A percentile compares a stretch with the other conserved stretches of the same genome.
Conservation (phyloP, 192 early-diverging fungal species). For the Podila epicladia region DNA sequence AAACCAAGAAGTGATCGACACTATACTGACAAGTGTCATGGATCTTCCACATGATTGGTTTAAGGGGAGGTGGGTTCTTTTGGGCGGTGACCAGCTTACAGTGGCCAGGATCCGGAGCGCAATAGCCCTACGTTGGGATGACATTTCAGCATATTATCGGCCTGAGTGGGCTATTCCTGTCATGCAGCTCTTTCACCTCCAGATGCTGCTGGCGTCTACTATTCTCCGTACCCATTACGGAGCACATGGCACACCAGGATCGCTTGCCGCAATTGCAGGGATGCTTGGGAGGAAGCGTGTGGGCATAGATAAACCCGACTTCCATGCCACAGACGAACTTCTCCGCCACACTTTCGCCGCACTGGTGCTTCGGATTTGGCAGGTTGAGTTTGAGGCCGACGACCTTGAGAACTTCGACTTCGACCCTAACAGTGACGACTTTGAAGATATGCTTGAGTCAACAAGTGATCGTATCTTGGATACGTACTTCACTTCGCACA, state of each 20-base stretch:
- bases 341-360: conserved; percentile 11
- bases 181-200: conserved; percentile 18
- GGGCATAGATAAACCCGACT: conserved; percentile 1
- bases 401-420: neutral
- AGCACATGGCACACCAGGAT: neutral
- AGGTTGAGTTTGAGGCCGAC: neutral
- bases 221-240: conserved; percentile 2
- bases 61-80: neutral
- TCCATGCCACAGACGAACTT: conserved; percentile 16
- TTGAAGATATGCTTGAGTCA: neutral
- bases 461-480: neutral
- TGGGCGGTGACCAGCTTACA: conserved; percentile 1
- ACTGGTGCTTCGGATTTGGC: conserved; percentile 1
- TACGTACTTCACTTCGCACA: neutral
- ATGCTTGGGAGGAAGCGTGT: neutral
- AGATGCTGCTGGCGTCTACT: conserved; percentile 6
- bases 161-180: conserved; percentile 14
- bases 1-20: conserved; percentile 9
- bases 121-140: neutral
- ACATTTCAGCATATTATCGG: conserved; percentile 1
- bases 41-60: conserved; percentile 3
- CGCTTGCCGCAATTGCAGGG: conserved; percentile 1
- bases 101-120: neutral
- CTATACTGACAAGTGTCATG: neutral
- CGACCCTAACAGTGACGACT: neutral